Evolutionary conservation across 208 protist species (phyloP), one percentile per base, ranked within the genome.

Genomic region (Wallacemonas sp.): DNA sequence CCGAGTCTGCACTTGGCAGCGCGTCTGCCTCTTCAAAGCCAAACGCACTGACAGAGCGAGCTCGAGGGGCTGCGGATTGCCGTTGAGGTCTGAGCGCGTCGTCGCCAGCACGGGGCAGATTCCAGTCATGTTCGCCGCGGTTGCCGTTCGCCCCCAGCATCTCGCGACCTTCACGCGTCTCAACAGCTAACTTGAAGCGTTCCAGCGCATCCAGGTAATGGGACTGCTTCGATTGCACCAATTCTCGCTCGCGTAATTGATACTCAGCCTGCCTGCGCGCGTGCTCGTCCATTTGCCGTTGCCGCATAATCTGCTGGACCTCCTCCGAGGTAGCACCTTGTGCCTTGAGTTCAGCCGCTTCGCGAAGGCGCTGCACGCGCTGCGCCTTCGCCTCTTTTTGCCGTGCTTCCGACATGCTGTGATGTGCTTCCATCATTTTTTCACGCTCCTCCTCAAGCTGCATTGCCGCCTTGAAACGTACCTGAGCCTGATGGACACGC

Each of bases 391-490:
- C 79, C 39, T 55, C 55, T 17, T 34, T 45, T 39, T 58, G 68
- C 14, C 85, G 77, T 53, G 90, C 75, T 56, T 77, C 71, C 59
- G 78, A 65, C 90, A 96, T 91, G 28, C 49, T 63, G 24, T 67
- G 51, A 54, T 96, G 87, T 19, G 88, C 85, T 69, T 93, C 87
- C 8, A 94, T 66, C 17, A 94, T 44, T 38, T 65, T 51, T 67
- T 96, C 83, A 9, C 90, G 84, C 69, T 93, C 82, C 38, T 74
- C 70, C 71, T 96, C 87, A 62, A 93, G 66, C 62, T 87, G 83
- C 85, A 96, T 88, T 1, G 90, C 80, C 9, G 87, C 80, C 78
- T 85, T 87, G 68, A 96, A 94, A 44, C 86, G 86, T 1, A 96
- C 79, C 73, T 94, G 84, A 19, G 90, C 84, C 54, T 91, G 71